These are phyloP conservation scores for Apophysomyces variabilis DNA, from an alignment of 371 early-diverging fungal genomes.

Conservation along the genomic window DNA sequence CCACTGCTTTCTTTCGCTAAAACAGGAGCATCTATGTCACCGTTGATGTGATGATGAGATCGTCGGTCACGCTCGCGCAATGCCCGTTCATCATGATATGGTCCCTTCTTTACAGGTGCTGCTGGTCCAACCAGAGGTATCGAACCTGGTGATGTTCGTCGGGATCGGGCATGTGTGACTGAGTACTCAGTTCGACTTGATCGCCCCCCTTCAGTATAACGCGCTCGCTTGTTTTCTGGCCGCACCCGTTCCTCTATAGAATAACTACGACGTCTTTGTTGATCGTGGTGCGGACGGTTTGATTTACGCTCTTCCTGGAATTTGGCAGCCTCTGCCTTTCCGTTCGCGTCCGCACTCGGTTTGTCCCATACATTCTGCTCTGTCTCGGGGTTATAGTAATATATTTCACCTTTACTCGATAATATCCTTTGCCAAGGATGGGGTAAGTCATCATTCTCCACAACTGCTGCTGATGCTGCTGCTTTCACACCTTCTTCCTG, in stretches of 20 bases:
- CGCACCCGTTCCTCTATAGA: neutral
- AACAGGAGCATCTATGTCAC: neutral
- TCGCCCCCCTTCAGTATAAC: neutral
- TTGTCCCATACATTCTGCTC: constrained; percentile 17
- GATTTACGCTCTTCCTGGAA: neutral
- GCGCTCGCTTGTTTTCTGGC: neutral
- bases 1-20: neutral
- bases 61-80: neutral
- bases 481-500: neutral
- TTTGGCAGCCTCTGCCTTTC: neutral
- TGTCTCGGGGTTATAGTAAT: constrained; percentile 23
- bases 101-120: neutral
- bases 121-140: neutral
- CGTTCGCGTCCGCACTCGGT: constrained; percentile 8
- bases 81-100: neutral
- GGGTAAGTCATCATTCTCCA: constrained; percentile 2
- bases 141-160: neutral
- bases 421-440: constrained; percentile 14
- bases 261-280: neutral
- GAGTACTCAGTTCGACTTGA: neutral
- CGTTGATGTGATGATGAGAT: neutral
- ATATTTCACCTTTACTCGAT: constrained; percentile 22
- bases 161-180: neutral
- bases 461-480: neutral
- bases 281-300: neutral